Base-by-base conservation (phyloP, 179 eudicot genomes). In the Sideroxylon spinosum region DNA sequence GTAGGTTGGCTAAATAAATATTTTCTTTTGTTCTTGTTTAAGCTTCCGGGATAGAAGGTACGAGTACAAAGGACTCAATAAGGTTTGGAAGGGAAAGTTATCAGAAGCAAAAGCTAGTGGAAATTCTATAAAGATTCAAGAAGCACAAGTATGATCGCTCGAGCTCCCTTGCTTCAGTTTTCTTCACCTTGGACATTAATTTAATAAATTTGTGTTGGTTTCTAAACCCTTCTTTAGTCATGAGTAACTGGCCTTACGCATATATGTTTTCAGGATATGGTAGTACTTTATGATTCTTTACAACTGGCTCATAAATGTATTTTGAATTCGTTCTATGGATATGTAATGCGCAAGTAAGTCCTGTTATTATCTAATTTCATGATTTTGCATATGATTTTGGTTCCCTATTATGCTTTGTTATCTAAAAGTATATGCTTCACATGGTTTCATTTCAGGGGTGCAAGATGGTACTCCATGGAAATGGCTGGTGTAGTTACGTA, bases 381-480 rank as follows among this genome's bases (percentile, higher is more conserved):
- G 64, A 61, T 70, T 55, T 76, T 48, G 71, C 68, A 62, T 20
- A 50, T 57, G 78, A 74, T 17, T 66, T 28, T 60, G 63, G 71
- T 28, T 68, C 22, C 66, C 17, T 67, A 55, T 22, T 50, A 48
- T 20, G n/a, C 22, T 37, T 66, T 68, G 32, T 28, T 29, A 29
- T 78, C 46, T 50, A 62, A 60, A 53, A 17, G 22, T 50, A 16
- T 76, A 16, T 65, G 44, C n/a, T 10, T 48, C 46, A n/a, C 20
- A 17, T 83, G 64, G 72, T 57, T 52, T 78, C 13, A 65, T 68
- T 80, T 23, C 81, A 95, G 99, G 87, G 99, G 99, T 87, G 99
- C 99, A 69, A 87, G 99, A 85, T 95, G 99, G 99, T 95, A 93
- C 80, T 95, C 99, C 32, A 95, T 95, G 99, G 99, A 95, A 89